Percentiles rank a stretch among this genome's conserved stretches.
These are phyloP conservation scores for Penicillium sp. DNA, from an alignment of 2,329 filamentous ascomycete species.

Conservation along the genomic window DNA sequence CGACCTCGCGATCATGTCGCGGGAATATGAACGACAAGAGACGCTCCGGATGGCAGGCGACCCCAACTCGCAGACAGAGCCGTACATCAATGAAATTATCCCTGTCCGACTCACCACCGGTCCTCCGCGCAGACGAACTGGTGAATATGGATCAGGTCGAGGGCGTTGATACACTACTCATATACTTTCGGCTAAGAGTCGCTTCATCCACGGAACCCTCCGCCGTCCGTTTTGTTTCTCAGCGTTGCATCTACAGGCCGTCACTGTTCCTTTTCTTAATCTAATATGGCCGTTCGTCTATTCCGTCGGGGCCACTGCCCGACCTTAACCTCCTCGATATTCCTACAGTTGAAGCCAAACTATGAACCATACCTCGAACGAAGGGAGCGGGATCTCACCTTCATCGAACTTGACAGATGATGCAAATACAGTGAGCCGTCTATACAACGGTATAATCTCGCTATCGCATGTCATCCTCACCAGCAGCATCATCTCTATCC, in stretches of 20 bases:
- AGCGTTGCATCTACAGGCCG: neutral
- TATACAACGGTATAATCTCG: neutral
- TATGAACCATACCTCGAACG: neutral
- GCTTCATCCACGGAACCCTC: neutral
- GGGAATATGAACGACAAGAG: constrained; percentile 54
- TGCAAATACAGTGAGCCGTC: neutral
- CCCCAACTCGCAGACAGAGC: constrained; percentile 34
- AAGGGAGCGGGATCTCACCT: neutral
- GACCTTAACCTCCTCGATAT: neutral
- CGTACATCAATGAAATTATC: constrained; percentile 51
- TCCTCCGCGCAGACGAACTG: constrained; percentile 33
- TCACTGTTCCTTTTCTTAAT: neutral
- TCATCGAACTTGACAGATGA: neutral
- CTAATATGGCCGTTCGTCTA: neutral
- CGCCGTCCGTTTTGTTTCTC: neutral
- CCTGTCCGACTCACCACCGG: constrained; percentile 37
- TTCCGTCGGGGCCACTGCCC: neutral
- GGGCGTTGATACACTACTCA: constrained; percentile 9
- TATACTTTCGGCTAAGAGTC: neutral
- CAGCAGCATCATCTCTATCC: neutral
- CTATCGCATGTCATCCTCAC: neutral
- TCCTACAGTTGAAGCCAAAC: neutral
- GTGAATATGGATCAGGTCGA: constrained; percentile 37
- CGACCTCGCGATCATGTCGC: constrained; percentile 52
- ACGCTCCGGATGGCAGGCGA: constrained; percentile 49